Evolutionary conservation across 1,139 yeast species (phyloP).

Genomic region (Debaryomyces subglobosus): DNA sequence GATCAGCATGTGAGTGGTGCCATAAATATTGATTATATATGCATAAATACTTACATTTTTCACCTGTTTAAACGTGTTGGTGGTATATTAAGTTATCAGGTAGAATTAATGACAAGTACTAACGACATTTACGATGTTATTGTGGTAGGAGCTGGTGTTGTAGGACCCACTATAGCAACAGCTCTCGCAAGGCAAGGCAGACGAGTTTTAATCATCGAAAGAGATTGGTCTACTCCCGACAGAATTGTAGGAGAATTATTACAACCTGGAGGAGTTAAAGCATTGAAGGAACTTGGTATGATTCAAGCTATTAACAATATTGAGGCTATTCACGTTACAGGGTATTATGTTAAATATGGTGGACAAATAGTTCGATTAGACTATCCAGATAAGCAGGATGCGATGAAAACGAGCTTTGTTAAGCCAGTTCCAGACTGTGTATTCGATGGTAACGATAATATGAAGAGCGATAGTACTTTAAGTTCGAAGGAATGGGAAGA

Average conservation of each 20-base stretch:
- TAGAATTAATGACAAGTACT: conserved; percentile 8
- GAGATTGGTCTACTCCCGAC: conserved; percentile 92
- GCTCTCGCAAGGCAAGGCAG: conserved; percentile 91
- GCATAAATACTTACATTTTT: background rate
- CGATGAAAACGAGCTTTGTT: conserved; percentile 44
- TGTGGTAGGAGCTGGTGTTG: conserved; percentile 92
- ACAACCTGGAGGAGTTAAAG: conserved; percentile 93
- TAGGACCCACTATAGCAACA: conserved; percentile 92
- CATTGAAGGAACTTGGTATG: conserved; percentile 81
- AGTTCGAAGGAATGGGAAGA: conserved; percentile 56
- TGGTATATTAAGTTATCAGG: background rate
- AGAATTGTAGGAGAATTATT: conserved; percentile 95
- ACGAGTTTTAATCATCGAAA: conserved; percentile 71
- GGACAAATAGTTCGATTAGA: conserved; percentile 60
- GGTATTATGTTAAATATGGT: conserved; percentile 77
- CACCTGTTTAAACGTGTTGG: background rate
- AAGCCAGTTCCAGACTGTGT: conserved; percentile 60
- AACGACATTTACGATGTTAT: conserved; percentile 57
- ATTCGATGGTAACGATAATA: conserved; percentile 56
- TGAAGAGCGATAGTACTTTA: conserved; percentile 52
- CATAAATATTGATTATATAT: background rate
- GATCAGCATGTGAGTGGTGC: conserved; percentile 3
- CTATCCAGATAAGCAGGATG: conserved; percentile 67
- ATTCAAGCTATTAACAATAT: conserved; percentile 76
- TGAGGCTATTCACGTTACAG: conserved; percentile 76